Conservation (phyloP, 2,329 filamentous ascomycete species). For the Talaromyces sp. region DNA sequence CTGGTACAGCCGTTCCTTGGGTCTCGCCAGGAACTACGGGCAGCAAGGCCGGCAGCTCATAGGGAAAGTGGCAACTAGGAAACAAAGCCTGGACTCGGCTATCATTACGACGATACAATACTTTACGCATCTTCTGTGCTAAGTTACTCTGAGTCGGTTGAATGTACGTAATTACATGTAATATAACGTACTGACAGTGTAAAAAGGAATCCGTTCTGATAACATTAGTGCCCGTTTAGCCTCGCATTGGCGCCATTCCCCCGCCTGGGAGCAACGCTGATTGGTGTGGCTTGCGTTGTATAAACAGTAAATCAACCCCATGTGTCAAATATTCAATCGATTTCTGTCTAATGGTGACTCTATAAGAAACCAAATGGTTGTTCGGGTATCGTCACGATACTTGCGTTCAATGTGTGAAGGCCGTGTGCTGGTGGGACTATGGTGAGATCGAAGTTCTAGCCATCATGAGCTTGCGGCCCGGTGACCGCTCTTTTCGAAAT, state of each 20-base stretch:
- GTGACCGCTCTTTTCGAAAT: slow-evolving; percentile 5
- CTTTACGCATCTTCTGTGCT: neutral
- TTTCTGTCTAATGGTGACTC: neutral
- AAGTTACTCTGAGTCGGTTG: no score
- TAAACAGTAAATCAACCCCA: slow-evolving; percentile 20
- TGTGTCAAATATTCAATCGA: neutral
- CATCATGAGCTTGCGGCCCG: neutral
- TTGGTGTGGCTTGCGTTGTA: neutral
- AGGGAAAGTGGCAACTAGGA: neutral
- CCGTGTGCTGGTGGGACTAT: neutral
- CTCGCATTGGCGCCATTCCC: neutral
- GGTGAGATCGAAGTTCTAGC: neutral
- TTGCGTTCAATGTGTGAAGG: no score
- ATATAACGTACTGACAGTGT: neutral
- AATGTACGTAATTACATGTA: neutral
- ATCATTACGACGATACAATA: neutral
- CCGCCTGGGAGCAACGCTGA: neutral
- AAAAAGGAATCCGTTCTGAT: neutral
- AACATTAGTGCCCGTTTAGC: slow-evolving; percentile 14
- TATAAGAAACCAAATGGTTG: neutral
- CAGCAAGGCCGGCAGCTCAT: neutral
- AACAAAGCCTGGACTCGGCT: neutral
- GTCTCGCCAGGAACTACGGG: neutral
- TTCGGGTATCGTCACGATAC: neutral
- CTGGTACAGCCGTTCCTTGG: neutral